Base-by-base conservation (phyloP, 2,329 filamentous ascomycete species). In the Uncinocarpus reesii region DNA sequence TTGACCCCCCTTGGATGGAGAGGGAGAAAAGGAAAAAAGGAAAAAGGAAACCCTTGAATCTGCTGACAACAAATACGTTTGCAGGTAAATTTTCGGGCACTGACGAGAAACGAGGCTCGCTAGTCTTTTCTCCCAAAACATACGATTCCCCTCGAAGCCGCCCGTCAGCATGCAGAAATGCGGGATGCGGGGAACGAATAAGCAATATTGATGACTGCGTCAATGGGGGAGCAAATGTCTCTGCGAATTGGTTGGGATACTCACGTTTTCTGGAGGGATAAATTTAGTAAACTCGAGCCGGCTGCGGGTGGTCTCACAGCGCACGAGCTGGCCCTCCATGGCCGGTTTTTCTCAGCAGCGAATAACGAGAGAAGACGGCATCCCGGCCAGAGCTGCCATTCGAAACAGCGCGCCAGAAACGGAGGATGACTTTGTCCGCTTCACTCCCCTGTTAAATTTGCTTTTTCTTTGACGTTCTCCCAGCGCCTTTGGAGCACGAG, bases 161-260 rank as follows among this genome's bases (percentile, higher is more conserved):
- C 13, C n/a, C n/a, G n/a, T 21, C 10, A 10, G 16, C 26, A 31
- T 43, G 29, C 41, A 37, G 31, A 28, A 2, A 28, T 35, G 18
- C 42, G 42, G 42, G 42, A 45, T 45, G 32, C 42, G 42, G 32
- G 42, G 42, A 37, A 7, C 31, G 32, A 36, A 35, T 26, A 29
- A 37, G 31, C 31, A 36, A 36, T 34, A 26, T 24, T 40, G 13
- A 44, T 8, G 20, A 13, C 16, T 11, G 4, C 3, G 31, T 7
- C n/a, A 26, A 32, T 32, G n/a, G 37, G n/a, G n/a, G n/a, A n/a
- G n/a, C 16, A 13, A 2, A 23, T 21, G 35, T 3, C 18, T 4
- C 11, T 37, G 16, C 18, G n/a, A 10, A n/a, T 7, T 28, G 20
- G 40, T 28, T 43, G 29, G 42, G 42, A 44, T 35, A 44, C 28